Percentiles rank a stretch among this genome's conserved stretches.
phyloP scores from a whole-genome alignment of 306 rosid genomes.

The Abrus precatorius region DNA sequence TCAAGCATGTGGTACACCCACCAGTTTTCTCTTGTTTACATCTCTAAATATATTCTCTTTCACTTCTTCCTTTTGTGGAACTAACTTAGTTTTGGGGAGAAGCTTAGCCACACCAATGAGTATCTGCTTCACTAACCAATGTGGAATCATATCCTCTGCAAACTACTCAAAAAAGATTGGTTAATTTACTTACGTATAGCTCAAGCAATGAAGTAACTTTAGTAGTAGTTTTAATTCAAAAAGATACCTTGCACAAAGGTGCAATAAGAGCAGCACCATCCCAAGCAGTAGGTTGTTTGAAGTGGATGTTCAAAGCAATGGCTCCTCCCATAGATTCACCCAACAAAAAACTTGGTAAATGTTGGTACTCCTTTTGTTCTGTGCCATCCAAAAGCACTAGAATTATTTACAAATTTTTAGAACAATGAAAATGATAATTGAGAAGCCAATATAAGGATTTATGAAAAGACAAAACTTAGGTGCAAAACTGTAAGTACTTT shows the following conservation, averaged over 20 bases:
- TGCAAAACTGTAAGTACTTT: background rate
- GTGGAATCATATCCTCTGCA: slow-evolving; percentile 94
- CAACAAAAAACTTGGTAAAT: slow-evolving; percentile 86
- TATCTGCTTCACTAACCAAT: slow-evolving; percentile 71
- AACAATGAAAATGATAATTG: background rate
- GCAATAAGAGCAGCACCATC: slow-evolving; percentile 90
- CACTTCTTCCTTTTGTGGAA: slow-evolving; percentile 87
- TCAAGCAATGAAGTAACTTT: slow-evolving; percentile 3
- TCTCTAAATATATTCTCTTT: slow-evolving; percentile 86
- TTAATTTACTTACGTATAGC: slow-evolving; percentile 9
- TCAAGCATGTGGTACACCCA: slow-evolving; percentile 44
- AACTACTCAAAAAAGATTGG: slow-evolving; percentile 61
- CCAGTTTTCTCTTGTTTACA: slow-evolving; percentile 78
- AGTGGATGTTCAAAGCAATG: slow-evolving; percentile 84
- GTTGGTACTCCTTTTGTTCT: slow-evolving; percentile 64
- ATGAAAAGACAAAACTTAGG: background rate
- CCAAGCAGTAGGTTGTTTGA: slow-evolving; percentile 88
- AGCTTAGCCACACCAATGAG: slow-evolving; percentile 81
- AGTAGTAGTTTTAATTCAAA: slow-evolving; percentile 29
- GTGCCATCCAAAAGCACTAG: slow-evolving; percentile 43
- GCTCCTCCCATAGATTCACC: slow-evolving; percentile 99
- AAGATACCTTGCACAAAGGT: slow-evolving; percentile 92
- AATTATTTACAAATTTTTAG: background rate
- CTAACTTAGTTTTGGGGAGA: slow-evolving; percentile 87
- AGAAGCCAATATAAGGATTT: background rate